Evolutionary conservation across 78 protist genomes (phyloP).

Genomic region (Dictyostelium firmibasis): DNA sequence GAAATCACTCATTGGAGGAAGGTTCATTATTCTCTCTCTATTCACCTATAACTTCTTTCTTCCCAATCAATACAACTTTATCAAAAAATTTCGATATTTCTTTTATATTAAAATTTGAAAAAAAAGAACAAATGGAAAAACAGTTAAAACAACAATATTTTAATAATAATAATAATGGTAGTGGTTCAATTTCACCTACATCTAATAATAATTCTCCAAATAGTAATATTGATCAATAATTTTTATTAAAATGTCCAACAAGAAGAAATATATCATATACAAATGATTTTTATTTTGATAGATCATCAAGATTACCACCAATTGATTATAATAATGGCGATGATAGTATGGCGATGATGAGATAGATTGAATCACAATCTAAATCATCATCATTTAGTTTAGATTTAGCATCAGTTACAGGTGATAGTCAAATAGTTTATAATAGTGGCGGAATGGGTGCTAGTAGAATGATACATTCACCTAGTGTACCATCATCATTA

Average conservation of each 20-base stretch:
- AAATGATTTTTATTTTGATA: constrained; percentile 20
- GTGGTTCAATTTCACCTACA: not conserved
- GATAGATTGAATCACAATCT: not conserved
- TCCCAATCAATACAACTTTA: constrained; percentile 24
- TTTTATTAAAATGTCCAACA: not conserved
- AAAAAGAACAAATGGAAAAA: not conserved
- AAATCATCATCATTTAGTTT: constrained; percentile 3
- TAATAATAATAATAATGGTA: not conserved
- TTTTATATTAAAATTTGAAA: not conserved
- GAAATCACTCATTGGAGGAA: constrained; percentile 71
- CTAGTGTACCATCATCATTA: not conserved
- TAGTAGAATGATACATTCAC: not conserved
- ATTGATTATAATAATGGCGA: not conserved
- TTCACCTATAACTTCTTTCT: constrained; percentile 60
- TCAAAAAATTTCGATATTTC: constrained; percentile 3
- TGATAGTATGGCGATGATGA: not conserved
- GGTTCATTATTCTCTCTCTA: constrained; percentile 58
- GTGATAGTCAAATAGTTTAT: not conserved
- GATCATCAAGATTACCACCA: not conserved
- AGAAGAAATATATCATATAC: constrained; percentile 45
- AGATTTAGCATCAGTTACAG: constrained; percentile 40
- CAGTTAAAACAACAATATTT: not conserved
- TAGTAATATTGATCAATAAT: not conserved
- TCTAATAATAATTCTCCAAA: not conserved
- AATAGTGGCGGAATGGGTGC: not conserved